These are phyloP conservation scores for Ceratobasidium sp. DNA, from an alignment of 1,284 basidiomycete species.

Conservation along the genomic window DNA sequence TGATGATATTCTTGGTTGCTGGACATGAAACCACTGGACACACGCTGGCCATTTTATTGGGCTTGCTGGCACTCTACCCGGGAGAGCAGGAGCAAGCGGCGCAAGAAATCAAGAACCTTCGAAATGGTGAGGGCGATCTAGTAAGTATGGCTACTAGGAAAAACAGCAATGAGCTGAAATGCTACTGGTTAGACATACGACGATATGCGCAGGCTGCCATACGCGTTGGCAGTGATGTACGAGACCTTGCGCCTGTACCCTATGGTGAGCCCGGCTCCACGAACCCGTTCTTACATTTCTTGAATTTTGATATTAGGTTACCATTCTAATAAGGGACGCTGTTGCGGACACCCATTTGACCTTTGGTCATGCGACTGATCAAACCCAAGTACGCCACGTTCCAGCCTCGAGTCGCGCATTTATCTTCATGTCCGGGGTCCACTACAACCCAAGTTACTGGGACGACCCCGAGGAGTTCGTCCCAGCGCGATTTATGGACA, in stretches of 20 bases:
- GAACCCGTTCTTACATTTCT: background rate
- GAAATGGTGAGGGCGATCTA: constrained; percentile 26
- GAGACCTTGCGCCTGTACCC: constrained; percentile 31
- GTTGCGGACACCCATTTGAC: constrained; percentile 3
- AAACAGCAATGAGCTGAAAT: constrained; percentile 2
- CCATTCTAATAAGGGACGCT: background rate
- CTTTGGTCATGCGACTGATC: background rate
- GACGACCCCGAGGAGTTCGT: constrained; percentile 48
- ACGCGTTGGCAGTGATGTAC: constrained; percentile 11
- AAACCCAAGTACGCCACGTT: constrained; percentile 26
- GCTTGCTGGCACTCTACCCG: constrained; percentile 64
- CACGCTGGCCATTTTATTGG: constrained; percentile 68
- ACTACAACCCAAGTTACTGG: constrained; percentile 47
- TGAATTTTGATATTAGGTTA: background rate
- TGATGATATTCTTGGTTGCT: constrained; percentile 67
- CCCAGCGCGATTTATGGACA: constrained; percentile 50
- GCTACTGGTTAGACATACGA: constrained; percentile 42
- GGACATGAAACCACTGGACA: constrained; percentile 70
- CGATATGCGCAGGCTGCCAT: constrained; percentile 23
- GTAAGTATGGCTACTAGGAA: constrained; percentile 52
- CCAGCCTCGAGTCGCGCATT: background rate
- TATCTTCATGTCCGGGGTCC: constrained; percentile 48
- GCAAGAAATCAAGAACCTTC: constrained; percentile 59
- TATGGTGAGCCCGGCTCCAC: background rate
- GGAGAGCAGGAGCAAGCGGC: constrained; percentile 70